Evolutionary conservation across 805 yeast species (phyloP), one percentile per base, ranked within the genome.

Genomic region (Cyberlindnera misumaiensis): DNA sequence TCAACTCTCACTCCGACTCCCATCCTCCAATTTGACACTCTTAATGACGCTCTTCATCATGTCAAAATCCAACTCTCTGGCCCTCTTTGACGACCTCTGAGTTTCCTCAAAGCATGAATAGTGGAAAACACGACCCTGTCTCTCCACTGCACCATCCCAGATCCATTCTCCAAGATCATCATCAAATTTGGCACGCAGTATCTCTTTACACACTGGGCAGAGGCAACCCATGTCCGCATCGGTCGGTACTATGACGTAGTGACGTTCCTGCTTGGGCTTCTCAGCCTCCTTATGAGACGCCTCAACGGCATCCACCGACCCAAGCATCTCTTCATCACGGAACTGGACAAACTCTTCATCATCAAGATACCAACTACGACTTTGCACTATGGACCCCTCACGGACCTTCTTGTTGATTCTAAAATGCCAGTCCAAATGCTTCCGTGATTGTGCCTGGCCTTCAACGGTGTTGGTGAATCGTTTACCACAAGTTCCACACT

Each of bases 381-480:
- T 80, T 55, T 84, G 89, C 32, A 81, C 78, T 30, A 54, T 47
- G 20, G 57, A 54, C 22, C 73, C 72, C 40, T 69, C 73, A 32
- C 76, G 74, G 34, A 84, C 66, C 51, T 83, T 80, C 56, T 85
- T 86, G 59, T 87, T 90, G 32, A 86, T 83, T 51, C 97, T 74
- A 66, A 87, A 88, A 65, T 90, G 97, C 97, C 97, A 90, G 60
- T 90, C 98, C 47, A 87, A 64, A 61, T 93, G 98, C 13, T 75
- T 68, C 36, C 80, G 74, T 42, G 73, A 73, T 34, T 63, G 61
- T 5, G 60, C 60, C 28, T 60, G 63, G 12, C 87, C 94, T 34
- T 68, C 73, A 3, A 60, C 64, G 27, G 79, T 74, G 38, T 73
- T 72, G 4, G 75, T 68, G 56, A 87, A 93, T 46, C 99, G 64